phyloP scores from a whole-genome alignment of 345 rosid genomes.

The Balakata baccata region DNA sequence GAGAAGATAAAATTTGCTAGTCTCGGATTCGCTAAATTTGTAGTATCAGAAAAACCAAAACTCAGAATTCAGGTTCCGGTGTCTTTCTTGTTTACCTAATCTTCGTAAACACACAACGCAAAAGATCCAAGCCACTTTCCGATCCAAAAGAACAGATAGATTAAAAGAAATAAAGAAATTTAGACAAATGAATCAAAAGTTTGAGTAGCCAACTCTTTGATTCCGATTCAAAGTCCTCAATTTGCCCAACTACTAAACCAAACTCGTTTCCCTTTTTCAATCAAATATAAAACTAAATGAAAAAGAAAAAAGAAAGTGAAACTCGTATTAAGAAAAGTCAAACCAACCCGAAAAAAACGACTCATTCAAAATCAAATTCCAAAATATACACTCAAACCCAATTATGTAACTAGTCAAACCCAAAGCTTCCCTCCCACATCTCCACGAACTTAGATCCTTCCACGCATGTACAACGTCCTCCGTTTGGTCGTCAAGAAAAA shows the following conservation, averaged over 20 bases:
- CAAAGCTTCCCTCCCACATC: background rate
- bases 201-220: background rate
- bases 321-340: slow-evolving; percentile 4
- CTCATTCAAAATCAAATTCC: slow-evolving; percentile 6
- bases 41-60: background rate
- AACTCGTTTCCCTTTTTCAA: background rate
- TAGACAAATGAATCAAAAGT: background rate
- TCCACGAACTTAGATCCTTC: background rate
- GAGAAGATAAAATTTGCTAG: background rate
- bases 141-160: background rate
- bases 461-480: background rate
- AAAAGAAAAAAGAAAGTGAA: background rate
- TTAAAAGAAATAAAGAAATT: background rate
- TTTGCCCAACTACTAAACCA: slow-evolving; percentile 17
- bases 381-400: slow-evolving; percentile 1
- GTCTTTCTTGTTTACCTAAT: background rate
- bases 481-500: background rate
- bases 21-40: background rate
- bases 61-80: background rate
- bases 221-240: background rate
- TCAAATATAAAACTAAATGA: background rate
- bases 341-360: slow-evolving; percentile 4
- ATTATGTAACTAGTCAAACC: background rate
- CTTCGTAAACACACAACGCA: background rate
- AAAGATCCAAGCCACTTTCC: background rate